Evolutionary conservation across 768 basidiomycete species (phyloP).

Genomic region (Punctularia strigosozonata): DNA sequence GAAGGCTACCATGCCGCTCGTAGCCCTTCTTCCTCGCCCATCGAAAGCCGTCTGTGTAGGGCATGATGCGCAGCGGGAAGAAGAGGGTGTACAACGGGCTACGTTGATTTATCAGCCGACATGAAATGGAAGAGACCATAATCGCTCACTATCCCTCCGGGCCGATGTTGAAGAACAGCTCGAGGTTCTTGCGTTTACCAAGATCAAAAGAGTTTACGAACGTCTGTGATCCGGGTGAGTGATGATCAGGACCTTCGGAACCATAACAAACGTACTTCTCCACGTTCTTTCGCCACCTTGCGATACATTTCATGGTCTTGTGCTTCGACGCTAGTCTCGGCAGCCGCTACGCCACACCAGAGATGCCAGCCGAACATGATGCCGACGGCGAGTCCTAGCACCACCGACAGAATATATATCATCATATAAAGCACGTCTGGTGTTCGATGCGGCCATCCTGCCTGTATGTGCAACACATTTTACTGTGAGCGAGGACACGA

Average conservation of each 20-base stretch:
- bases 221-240: no score
- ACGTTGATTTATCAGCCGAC: background rate
- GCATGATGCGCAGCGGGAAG: slow-evolving; percentile 66
- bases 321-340: slow-evolving; percentile 84
- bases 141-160: slow-evolving; percentile 65
- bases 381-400: slow-evolving; percentile 64
- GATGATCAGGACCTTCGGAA: no score
- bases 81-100: slow-evolving; percentile 76
- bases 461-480: no score
- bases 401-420: slow-evolving; percentile 61
- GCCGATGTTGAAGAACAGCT: slow-evolving; percentile 82
- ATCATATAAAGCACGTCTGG: slow-evolving; percentile 65
- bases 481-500: background rate
- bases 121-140: background rate
- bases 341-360: slow-evolving; percentile 53
- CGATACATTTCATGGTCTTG: slow-evolving; percentile 80
- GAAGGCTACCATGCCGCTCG: slow-evolving; percentile 46
- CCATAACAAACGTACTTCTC: slow-evolving; percentile 39
- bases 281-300: slow-evolving; percentile 51
- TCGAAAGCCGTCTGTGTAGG: slow-evolving; percentile 73
- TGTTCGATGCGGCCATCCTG: slow-evolving; percentile 54
- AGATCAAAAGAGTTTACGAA: slow-evolving; percentile 92
- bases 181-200: slow-evolving; percentile 62
- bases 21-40: slow-evolving; percentile 69
- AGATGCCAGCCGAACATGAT: slow-evolving; percentile 68